Base-by-base conservation (phyloP, 768 basidiomycete species). In the Suillus plorans region DNA sequence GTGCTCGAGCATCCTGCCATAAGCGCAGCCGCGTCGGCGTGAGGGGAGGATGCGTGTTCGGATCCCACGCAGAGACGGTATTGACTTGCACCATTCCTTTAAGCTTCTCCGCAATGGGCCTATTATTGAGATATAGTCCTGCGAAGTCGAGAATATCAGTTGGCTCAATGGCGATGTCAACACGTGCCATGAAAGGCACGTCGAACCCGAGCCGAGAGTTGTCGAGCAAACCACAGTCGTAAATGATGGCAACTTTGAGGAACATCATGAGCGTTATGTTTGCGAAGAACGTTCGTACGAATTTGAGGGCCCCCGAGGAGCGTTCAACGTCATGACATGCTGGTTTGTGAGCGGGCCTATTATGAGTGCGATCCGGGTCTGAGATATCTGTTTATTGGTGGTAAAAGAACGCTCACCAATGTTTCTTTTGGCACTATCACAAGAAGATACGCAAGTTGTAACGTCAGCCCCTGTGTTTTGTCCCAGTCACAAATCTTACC, bases 61-160 rank as follows among this genome's bases (percentile, higher is more conserved):
- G 36, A 22, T 37, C 36, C 36, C 37, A 57, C 4, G 22, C 36
- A 57, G n/a, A 37, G n/a, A 57, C 14, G 2, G 22, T 1, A 37
- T 67, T 70, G 42, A 70, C 41, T 28, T 70, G 69, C 9, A 68
- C 16, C 64, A 70, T 68, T 16, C 68, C 69, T 34, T 69, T 44
- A 5, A 63, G 44, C 18, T 67, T 62, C 20, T 63, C 66, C 1
- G 37, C 1, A 4, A 55, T 14, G n/a, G 64, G 62, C 3, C 62
- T 60, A 47, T 65, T 36, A 16, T 66, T 68, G 39, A 67, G 45
- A 18, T 60, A 47, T 18, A 70, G 66, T 31, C 64, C 65, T 34
- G 55, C 41, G 8, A 69, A 62, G 5, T 39, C 41, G 5, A 28
- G 12, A 3, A 64, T 39, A 9, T 70, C 53, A 22, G 60, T 22